Conservation (phyloP, 2,329 filamentous ascomycete species). For the Whalleya microplaca region DNA sequence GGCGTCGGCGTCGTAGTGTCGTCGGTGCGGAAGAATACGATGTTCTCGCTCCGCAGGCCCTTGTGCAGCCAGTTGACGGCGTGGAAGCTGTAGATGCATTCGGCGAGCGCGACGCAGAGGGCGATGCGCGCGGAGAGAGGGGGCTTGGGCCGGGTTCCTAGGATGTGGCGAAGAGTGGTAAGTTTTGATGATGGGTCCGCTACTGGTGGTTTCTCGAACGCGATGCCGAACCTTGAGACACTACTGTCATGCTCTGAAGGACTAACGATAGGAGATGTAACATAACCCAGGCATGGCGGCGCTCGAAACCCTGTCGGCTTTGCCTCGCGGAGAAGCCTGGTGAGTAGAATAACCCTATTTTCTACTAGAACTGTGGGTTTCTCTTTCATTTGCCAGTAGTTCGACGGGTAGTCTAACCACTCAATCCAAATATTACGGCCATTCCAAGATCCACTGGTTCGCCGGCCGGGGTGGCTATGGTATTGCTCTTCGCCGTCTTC, state of each 20-base stretch:
- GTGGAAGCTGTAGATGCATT: constrained; percentile 39
- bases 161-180: constrained; percentile 7
- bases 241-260: not conserved
- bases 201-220: constrained; percentile 6
- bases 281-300: constrained; percentile 16
- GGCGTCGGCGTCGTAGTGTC: constrained; percentile 22
- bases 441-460: not conserved
- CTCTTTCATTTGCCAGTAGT: too few relatives aligned
- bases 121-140: constrained; percentile 5
- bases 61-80: constrained; percentile 59
- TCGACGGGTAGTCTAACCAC: constrained; percentile 7
- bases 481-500: too few relatives aligned
- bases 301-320: constrained; percentile 6
- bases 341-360: not conserved
- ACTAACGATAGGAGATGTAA: not conserved
- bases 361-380: not conserved
- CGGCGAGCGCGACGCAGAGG: constrained; percentile 8
- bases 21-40: constrained; percentile 46
- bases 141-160: constrained; percentile 5
- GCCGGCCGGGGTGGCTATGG: not conserved
- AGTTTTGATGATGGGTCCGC: not conserved
- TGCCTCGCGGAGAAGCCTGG: constrained; percentile 4
- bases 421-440: constrained; percentile 9
- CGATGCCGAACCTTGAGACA: constrained; percentile 5
- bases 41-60: constrained; percentile 52